Evolutionary conservation across 495 filamentous ascomycete genomes (phyloP), one percentile per base, ranked within the genome.

Genomic region (Aspergillus coremiiformis): DNA sequence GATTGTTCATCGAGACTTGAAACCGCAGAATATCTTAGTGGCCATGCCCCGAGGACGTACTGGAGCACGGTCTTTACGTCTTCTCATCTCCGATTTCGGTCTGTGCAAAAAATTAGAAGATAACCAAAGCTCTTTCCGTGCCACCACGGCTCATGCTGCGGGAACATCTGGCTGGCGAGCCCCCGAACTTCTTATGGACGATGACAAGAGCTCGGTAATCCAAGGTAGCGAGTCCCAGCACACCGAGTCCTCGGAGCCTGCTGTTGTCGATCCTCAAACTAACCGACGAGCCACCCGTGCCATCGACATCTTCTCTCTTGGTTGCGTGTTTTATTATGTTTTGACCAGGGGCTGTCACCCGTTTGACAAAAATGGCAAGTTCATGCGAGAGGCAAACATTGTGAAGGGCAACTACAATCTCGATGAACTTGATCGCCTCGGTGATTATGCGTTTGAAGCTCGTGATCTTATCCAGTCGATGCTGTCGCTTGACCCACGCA

Each of bases 81-180:
- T 97, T 4, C 81, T 97, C 9, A 95, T 98, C 29, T 96, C 94
- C 1, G 93, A 97, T 68, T 98, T 98, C 66, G 93, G 93, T 11
- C 79, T 98, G 17, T 97, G 93, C 68, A 97, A 97, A 77, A 96
- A 95, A 62, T 71, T 98, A n/a, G 93, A 96, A 50, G 89, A 87
- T 49, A 90, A 94, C 41, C 89, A 91, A 60, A 95, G 90, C 44
- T 97, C 93, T 0, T 91, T 97, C 66, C 85, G 90, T 17, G 89
- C 90, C 7, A 95, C 93, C 4, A 97, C 92, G 1, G 89, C 89
- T 10, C 90, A 95, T 60, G 90, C 90, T 12, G 89, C 89, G 27
- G 93, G 93, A 20, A 98, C 93, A 1, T 86, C 87, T 27, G 93
- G 93, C 23, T 98, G 93, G 93, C 87, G 92, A 35, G 93, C 93